Percentiles rank a stretch among this genome's conserved stretches.
These are phyloP conservation scores for Solanum dulcamara DNA, from an alignment of 257 asterid genomes.

Conservation along the genomic window DNA sequence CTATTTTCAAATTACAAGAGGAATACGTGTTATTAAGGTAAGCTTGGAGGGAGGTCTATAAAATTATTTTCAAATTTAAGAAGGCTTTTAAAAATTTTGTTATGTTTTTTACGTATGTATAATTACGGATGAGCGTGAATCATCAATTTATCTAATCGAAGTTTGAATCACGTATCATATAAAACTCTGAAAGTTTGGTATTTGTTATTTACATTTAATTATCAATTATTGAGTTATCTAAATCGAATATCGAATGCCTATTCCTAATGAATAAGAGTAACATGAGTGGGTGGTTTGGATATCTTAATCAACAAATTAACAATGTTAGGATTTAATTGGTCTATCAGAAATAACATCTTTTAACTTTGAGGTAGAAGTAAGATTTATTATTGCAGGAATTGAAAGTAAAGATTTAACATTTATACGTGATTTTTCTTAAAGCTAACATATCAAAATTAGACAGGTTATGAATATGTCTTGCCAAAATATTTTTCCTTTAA, in stretches of 20 bases:
- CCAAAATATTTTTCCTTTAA: not conserved
- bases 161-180: not conserved
- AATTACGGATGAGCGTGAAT: not conserved
- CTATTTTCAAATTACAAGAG: too few species aligned
- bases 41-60: not conserved
- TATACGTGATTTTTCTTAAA: not conserved
- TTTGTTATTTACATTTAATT: too few species aligned
- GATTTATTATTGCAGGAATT: not conserved
- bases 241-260: not conserved
- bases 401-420: not conserved
- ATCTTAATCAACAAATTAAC: not conserved
- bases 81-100: too few species aligned
- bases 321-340: not conserved
- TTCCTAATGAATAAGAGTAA: not conserved
- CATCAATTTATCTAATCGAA: not conserved
- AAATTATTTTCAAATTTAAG: too few species aligned
- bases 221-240: too few species aligned
- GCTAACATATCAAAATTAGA: not conserved
- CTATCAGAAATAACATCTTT: too few species aligned
- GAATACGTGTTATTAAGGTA: not conserved
- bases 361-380: too few species aligned
- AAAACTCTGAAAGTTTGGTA: too few species aligned
- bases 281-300: not conserved
- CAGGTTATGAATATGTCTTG: not conserved
- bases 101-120: too few species aligned